phyloP scores from a whole-genome alignment of 2,329 filamentous ascomycete species.

The Colletotrichum sp. region DNA sequence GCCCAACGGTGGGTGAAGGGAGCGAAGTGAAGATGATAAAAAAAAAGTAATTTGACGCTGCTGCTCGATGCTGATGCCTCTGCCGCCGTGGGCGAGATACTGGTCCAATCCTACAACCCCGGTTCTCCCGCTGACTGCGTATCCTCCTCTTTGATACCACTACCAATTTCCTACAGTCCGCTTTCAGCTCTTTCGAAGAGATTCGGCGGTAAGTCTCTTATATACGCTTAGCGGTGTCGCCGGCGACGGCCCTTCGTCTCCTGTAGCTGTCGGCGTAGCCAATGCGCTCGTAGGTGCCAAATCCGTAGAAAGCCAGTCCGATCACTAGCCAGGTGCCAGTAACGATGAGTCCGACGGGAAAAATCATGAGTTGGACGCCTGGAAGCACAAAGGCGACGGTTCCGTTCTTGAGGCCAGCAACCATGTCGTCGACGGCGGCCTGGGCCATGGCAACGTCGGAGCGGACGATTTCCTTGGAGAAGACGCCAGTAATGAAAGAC shows the following conservation, averaged over 20 bases:
- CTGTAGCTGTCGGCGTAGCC: conserved; percentile 69
- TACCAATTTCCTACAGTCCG: not conserved
- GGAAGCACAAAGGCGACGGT: conserved; percentile 72
- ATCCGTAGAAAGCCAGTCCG: conserved; percentile 62
- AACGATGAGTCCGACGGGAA: conserved; percentile 73
- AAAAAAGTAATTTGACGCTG: conserved; percentile 8
- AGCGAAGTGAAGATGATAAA: not conserved
- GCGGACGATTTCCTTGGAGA: conserved; percentile 61
- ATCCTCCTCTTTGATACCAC: not conserved
- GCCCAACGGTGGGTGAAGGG: not conserved
- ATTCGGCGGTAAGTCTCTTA: not conserved
- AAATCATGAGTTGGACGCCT: conserved; percentile 70
- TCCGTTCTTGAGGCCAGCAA: conserved; percentile 51
- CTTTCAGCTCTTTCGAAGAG: not conserved
- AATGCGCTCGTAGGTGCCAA: conserved; percentile 71
- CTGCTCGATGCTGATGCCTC: conserved; percentile 21
- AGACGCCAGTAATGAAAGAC: conserved; percentile 73
- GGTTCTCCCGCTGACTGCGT: not conserved
- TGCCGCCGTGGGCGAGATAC: not conserved
- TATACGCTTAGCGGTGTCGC: conserved; percentile 32
- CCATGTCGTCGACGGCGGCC: conserved; percentile 53
- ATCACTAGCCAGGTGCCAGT: conserved; percentile 66
- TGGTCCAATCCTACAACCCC: not conserved
- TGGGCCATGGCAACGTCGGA: conserved; percentile 56
- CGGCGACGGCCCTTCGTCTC: conserved; percentile 49